Base-by-base conservation (phyloP, 768 basidiomycete species). In the Boletus insuetus region DNA sequence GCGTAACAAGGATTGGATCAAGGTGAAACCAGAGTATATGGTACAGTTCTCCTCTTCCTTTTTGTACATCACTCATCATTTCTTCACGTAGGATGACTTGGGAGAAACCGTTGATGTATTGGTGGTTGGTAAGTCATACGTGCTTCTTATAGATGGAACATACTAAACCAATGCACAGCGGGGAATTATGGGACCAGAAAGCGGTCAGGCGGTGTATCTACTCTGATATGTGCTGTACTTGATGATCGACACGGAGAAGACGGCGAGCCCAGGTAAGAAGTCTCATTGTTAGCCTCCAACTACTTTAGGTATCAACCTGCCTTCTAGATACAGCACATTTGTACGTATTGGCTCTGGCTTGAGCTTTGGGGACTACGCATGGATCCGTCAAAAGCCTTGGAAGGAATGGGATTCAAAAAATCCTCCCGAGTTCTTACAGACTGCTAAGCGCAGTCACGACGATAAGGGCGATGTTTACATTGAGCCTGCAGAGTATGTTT, bases 391-490 rank as follows among this genome's bases (percentile, higher is more conserved):
- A 60, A 88, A 88, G 59, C 86, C 88, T 2, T 97, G 92, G 90
- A 92, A 91, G 66, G 66, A 72, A 19, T 91, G 87, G 81, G 86
- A 91, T 65, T 78, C 83, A 1, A 86, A 87, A 55, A 74, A 80
- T 34, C 85, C 87, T 2, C 94, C 96, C 0, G 72, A 73, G 12
- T 97, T 89, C 72, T 72, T 85, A 38, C 75, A 79, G 49, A 85
- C 82, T 14, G 72, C 89, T 0, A 83, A 80, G 58, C 80, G 79
- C 31, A 69, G 78, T 1, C 79, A 80, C 20, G 89, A 91, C 32
- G 92, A 95, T 64, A 88, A 87, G 73, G 92, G 94, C 0, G 94
- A 99, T 69, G 72, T 95, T 14, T 97, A 95, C 70, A 79, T 98
- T 40, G 85, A 91, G 46, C 95, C 96, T 14, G 81, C 87, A 61